A percentile compares a stretch with the other conserved stretches of the same genome.
These are phyloP conservation scores for Aethionema arabicum DNA, from an alignment of 345 rosid species.

Conservation along the genomic window DNA sequence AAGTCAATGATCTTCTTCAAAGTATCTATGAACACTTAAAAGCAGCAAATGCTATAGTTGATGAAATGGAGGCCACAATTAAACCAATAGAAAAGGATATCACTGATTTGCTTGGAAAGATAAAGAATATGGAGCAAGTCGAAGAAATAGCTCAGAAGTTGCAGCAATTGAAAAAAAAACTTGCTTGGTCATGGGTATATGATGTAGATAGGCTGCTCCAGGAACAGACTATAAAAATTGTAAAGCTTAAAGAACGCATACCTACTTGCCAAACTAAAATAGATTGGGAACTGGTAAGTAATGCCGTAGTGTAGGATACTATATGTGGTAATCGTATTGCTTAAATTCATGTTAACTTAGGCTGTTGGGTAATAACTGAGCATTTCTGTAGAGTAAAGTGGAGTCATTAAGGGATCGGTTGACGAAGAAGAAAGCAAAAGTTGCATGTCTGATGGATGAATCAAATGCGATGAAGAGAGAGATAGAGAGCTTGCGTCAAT, in stretches of 20 bases:
- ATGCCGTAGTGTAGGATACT: slow-evolving; percentile 2
- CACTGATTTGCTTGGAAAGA: slow-evolving; percentile 61
- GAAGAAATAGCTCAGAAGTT: slow-evolving; percentile 75
- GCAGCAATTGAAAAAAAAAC: slow-evolving; percentile 71
- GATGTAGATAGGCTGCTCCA: slow-evolving; percentile 67
- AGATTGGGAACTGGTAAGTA: slow-evolving; percentile 67
- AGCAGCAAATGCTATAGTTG: slow-evolving; percentile 57
- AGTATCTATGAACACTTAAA: slow-evolving; percentile 57
- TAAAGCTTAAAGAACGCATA: slow-evolving; percentile 70
- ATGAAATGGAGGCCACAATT: slow-evolving; percentile 67
- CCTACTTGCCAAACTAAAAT: slow-evolving; percentile 93
- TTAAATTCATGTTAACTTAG: slow-evolving; percentile 5
- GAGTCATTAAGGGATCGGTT: slow-evolving; percentile 54
- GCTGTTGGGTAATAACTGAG: slow-evolving; percentile 17
- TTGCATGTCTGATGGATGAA: slow-evolving; percentile 59
- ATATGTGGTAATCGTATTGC: slow-evolving; percentile 4
- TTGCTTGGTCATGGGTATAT: slow-evolving; percentile 98
- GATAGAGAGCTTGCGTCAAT: slow-evolving; percentile 58
- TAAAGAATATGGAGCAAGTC: slow-evolving; percentile 83
- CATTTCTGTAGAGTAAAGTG: slow-evolving; percentile 50
- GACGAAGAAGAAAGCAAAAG: slow-evolving; percentile 70
- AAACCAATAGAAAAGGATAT: slow-evolving; percentile 76
- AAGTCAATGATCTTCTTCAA: slow-evolving; percentile 83
- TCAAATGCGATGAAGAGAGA: slow-evolving; percentile 68
- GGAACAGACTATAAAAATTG: slow-evolving; percentile 56